These are phyloP conservation scores for Moniliophthora roreri DNA, from an alignment of 1,284 basidiomycete species.

Conservation along the genomic window DNA sequence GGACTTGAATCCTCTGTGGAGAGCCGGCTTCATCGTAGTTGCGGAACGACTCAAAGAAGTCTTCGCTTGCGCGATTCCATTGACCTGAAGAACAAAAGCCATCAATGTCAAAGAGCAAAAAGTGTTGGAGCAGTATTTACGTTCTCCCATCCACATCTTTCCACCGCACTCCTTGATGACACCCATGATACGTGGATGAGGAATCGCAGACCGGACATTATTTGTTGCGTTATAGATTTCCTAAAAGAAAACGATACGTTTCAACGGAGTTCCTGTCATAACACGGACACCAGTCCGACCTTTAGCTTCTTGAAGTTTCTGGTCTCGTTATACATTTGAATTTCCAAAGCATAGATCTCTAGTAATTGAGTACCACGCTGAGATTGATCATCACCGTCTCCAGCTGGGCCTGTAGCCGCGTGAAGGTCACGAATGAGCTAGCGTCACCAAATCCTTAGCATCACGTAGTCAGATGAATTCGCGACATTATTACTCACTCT, in stretches of 20 bases:
- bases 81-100: slow-evolving; percentile 80
- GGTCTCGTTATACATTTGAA: slow-evolving; percentile 98
- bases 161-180: slow-evolving; percentile 99
- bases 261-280: neutral
- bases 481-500: slow-evolving; percentile 51
- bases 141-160: slow-evolving; percentile 99
- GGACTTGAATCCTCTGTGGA: slow-evolving; percentile 93
- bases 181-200: slow-evolving; percentile 98
- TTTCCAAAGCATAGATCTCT: slow-evolving; percentile 98
- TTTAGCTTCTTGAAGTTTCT: slow-evolving; percentile 96
- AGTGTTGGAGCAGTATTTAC: slow-evolving; percentile 45
- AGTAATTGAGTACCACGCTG: slow-evolving; percentile 89
- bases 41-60: slow-evolving; percentile 98
- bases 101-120: neutral
- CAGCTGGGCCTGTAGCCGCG: slow-evolving; percentile 57
- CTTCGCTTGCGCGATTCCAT: slow-evolving; percentile 95
- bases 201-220: slow-evolving; percentile 93
- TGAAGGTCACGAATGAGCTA: slow-evolving; percentile 78
- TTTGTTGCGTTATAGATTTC: slow-evolving; percentile 97
- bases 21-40: slow-evolving; percentile 99
- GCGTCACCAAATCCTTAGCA: neutral
- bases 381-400: slow-evolving; percentile 80
- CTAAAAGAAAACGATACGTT: slow-evolving; percentile 46
- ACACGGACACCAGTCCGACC: slow-evolving; percentile 36
- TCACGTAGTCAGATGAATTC: slow-evolving; percentile 1